Evolutionary conservation across 345 rosid species (phyloP).

Genomic region (Brassica rapa): DNA sequence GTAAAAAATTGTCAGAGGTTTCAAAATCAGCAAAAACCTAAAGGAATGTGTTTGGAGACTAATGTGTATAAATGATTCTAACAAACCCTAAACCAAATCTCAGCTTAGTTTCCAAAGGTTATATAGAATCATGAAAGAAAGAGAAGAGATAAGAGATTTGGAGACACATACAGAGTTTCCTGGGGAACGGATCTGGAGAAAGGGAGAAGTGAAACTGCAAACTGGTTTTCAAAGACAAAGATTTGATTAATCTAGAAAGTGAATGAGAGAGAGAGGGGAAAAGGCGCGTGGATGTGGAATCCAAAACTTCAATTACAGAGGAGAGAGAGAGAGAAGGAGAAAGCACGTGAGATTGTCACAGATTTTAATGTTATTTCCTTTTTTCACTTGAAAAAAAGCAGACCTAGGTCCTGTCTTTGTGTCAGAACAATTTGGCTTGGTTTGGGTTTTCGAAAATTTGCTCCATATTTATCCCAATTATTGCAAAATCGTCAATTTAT

Average conservation of each 20-base stretch:
- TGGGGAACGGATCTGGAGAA: slow-evolving; percentile 51
- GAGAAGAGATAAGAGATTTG: not conserved
- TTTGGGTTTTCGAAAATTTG: not conserved
- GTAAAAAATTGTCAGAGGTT: not conserved
- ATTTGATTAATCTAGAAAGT: not conserved
- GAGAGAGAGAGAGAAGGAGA: slow-evolving; percentile 21
- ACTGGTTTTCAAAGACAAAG: slow-evolving; percentile 1
- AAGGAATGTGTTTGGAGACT: not conserved
- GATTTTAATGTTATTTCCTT: not conserved
- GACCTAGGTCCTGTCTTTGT: slow-evolving; percentile 1
- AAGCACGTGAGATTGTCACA: slow-evolving; percentile 56
- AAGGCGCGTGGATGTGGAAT: slow-evolving; percentile 47
- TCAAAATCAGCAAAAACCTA: not conserved
- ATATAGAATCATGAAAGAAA: not conserved
- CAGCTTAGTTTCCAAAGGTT: not conserved
- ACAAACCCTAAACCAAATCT: not conserved
- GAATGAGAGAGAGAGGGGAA: slow-evolving; percentile 24
- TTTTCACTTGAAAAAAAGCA: slow-evolving; percentile 5
- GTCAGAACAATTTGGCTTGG: not conserved
- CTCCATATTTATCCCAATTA: not conserved
- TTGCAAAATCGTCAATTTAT: not conserved
- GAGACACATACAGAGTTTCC: slow-evolving; percentile 25
- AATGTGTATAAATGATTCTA: not conserved
- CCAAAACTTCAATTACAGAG: slow-evolving; percentile 13
- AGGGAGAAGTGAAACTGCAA: slow-evolving; percentile 37